A percentile compares a stretch with the other conserved stretches of the same genome.
Evolutionary conservation across 2,329 filamentous ascomycete species (phyloP).

Genomic region (Didymella segeticola): DNA sequence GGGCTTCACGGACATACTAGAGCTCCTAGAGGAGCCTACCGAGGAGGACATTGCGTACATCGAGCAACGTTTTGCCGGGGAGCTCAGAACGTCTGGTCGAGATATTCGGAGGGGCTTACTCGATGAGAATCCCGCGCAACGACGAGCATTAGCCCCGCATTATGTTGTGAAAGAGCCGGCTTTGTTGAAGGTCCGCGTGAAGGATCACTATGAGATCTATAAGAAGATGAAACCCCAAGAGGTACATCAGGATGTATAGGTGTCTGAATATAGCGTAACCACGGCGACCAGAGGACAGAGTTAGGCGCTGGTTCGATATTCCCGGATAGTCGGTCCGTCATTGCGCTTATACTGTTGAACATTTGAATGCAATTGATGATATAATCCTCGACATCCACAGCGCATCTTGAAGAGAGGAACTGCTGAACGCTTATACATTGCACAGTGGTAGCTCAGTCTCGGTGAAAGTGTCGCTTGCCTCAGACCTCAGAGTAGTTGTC

Average conservation of each 20-base stretch:
- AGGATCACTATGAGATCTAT: conserved; percentile 25
- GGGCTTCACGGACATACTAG: conserved; percentile 19
- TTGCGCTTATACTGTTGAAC: no score
- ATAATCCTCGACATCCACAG: no score
- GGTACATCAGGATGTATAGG: background rate
- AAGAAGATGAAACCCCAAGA: background rate
- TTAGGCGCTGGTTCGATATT: no score
- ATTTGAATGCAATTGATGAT: no score
- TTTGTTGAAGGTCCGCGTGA: conserved; percentile 30
- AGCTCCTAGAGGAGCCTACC: conserved; percentile 17
- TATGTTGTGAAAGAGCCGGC: conserved; percentile 33
- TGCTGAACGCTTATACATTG: no score
- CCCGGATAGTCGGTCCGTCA: no score
- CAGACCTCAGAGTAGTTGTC: no score
- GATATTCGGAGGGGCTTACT: conserved; percentile 17
- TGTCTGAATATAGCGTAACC: no score
- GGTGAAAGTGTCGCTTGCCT: no score
- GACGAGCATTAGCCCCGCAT: conserved; percentile 21
- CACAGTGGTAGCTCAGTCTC: no score
- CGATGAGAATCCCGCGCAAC: conserved; percentile 15
- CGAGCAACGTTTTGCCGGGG: conserved; percentile 4
- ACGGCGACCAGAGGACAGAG: no score
- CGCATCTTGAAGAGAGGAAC: no score
- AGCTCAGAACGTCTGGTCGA: background rate
- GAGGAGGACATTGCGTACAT: conserved; percentile 21